Percentiles rank a stretch among this genome's conserved stretches.
Evolutionary conservation across 352 stramenopile species (phyloP).

Genomic region (Pythium periplocum): DNA sequence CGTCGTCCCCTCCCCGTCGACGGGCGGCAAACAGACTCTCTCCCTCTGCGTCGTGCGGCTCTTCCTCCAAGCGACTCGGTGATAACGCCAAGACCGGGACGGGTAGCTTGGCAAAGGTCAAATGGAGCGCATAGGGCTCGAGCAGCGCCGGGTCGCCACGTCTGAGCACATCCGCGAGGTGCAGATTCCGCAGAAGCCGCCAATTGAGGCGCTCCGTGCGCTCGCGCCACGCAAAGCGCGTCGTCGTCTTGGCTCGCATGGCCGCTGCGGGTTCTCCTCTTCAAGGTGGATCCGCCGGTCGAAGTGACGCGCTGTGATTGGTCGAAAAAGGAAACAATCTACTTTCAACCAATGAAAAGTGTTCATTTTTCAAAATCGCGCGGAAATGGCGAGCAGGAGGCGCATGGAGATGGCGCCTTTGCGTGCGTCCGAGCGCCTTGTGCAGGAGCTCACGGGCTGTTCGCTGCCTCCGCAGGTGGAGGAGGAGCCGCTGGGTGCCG

Average conservation of each 20-base stretch:
- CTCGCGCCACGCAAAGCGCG: conserved; percentile 73
- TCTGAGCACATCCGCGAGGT: conserved; percentile 44
- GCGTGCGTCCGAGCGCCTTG: background rate
- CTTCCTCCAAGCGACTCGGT: background rate
- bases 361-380: too few species aligned
- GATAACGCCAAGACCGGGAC: conserved; percentile 6
- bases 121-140: conserved; percentile 63
- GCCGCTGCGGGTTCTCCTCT: background rate
- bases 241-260: conserved; percentile 1
- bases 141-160: conserved; percentile 50
- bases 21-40: conserved; percentile 11
- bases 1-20: background rate
- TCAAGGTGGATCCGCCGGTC: conserved; percentile 3
- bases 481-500: conserved; percentile 16
- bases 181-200: conserved; percentile 43
- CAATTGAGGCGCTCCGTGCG: conserved; percentile 71
- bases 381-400: too few species aligned
- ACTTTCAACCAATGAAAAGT: too few species aligned
- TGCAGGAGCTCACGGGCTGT: conserved; percentile 25
- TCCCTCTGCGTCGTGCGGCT: conserved; percentile 5
- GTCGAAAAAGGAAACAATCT: too few species aligned
- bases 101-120: conserved; percentile 67
- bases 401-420: too few species aligned
- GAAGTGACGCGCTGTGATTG: too few species aligned
- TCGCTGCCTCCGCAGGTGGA: conserved; percentile 39